Percentiles rank a stretch among this genome's conserved stretches.
Conservation (phyloP, 441 rosid genomes). For the Iberis amara region DNA sequence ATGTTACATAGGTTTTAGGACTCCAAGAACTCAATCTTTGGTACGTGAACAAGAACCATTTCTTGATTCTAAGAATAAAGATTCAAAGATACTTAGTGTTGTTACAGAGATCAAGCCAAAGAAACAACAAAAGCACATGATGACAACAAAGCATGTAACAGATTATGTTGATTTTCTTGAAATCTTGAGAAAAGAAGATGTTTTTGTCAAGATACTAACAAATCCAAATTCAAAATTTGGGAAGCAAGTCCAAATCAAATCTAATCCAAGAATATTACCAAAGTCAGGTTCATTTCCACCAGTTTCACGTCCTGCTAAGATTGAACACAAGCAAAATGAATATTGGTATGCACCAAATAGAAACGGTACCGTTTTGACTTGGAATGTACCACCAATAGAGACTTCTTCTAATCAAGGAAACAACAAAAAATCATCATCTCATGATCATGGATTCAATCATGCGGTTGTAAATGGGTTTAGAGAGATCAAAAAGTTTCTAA, state of each 20-base stretch:
- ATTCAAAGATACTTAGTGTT: conserved; percentile 19
- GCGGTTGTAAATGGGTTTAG: conserved; percentile 42
- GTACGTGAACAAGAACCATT: conserved; percentile 37
- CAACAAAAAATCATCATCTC: conserved; percentile 23
- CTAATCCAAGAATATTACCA: conserved; percentile 36
- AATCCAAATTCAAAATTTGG: conserved; percentile 35
- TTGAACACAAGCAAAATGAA: conserved; percentile 69
- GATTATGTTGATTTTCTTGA: conserved; percentile 52
- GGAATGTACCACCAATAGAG: conserved; percentile 29
- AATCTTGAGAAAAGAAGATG: conserved; percentile 47
- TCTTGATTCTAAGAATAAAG: conserved; percentile 32
- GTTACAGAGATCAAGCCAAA: conserved; percentile 5
- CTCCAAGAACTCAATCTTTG: conserved; percentile 60
- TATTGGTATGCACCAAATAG: conserved; percentile 49
- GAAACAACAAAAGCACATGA: conserved; percentile 12
- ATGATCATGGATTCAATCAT: conserved; percentile 47
- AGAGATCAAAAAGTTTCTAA: conserved; percentile 54
- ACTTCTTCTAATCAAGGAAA: conserved; percentile 25
- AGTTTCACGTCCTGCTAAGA: conserved; percentile 43
- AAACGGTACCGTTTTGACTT: conserved; percentile 26
- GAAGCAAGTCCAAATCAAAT: conserved; percentile 33
- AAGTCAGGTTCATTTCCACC: conserved; percentile 84
- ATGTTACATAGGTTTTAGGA: conserved; percentile 46
- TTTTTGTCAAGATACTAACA: conserved; percentile 43
- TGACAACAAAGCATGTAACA: conserved; percentile 36